Base-by-base conservation (phyloP, 352 stramenopile genomes). In the Phytophthora melonis region DNA sequence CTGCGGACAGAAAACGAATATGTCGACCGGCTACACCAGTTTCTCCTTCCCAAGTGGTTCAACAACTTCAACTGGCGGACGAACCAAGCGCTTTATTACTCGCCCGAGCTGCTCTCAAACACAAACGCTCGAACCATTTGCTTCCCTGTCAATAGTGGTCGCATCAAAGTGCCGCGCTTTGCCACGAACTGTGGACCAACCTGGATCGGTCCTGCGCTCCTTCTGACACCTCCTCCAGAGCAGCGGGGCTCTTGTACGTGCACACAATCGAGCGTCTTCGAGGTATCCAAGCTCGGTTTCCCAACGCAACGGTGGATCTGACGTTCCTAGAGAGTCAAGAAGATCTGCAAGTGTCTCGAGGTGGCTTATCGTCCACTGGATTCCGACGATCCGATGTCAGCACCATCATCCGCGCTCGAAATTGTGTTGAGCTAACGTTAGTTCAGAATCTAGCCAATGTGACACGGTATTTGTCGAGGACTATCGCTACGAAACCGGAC, bases 11-110 rank as follows among this genome's bases (percentile, higher is more conserved):
- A 81, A 54, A 77, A 56, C 21, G 54, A 66, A 10, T 89, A 68
- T 14, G 55, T 79, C 27, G 79, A 88, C 19, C 79, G 79, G 1
- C 18, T 89, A n/a, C 77, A 89, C 53, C 68, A 89, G 8, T 82
- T 76, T 45, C 18, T 81, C 49, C 55, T 85, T 2, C 75, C 81
- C 2, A 70, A 39, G 4, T 58, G 81, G 43, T 88, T n/a, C 85
- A 47, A 43, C 45, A 77, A 61, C 18, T 58, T 25, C 11, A 75
- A 78, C n/a, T 79, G 68, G 68, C 67, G 79, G 25, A 81, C 72
- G 5, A 82, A 70, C 14, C 70, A 85, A 27, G 61, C 64, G 0
- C 30, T 82, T 0, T 73, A 84, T 43, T 86, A 84, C 21, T 65
- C 76, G 0, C 54, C 77, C 4, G 19, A 69, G 19, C 2, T 74